Conservation (phyloP, 495 filamentous ascomycete genomes). For the Lasiosphaeris hirsuta region DNA sequence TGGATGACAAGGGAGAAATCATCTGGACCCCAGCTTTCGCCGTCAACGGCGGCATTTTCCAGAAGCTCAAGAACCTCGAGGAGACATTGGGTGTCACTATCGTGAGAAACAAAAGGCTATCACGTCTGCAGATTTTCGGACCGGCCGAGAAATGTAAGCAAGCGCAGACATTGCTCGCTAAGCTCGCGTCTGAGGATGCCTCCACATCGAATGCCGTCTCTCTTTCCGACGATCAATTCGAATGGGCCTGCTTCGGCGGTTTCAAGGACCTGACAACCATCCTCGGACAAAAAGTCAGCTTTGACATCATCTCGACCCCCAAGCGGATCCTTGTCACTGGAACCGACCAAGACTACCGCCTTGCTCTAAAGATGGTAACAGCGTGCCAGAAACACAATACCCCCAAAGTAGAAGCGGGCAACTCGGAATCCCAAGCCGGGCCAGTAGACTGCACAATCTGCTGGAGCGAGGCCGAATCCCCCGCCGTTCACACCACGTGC, state of each 20-base stretch:
- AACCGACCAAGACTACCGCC: slow-evolving; percentile 19
- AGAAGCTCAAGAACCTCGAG: slow-evolving; percentile 19
- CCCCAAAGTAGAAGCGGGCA: neutral
- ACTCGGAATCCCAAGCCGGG: neutral
- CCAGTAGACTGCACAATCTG: slow-evolving; percentile 38
- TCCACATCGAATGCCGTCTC: slow-evolving; percentile 25
- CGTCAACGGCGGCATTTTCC: slow-evolving; percentile 13
- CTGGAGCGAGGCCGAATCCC: slow-evolving; percentile 37
- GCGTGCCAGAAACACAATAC: neutral
- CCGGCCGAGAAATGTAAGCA: slow-evolving; percentile 9
- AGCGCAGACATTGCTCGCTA: slow-evolving; percentile 6
- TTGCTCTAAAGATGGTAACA: slow-evolving; percentile 11
- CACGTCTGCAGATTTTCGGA: slow-evolving; percentile 31
- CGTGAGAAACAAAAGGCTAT: slow-evolving; percentile 27
- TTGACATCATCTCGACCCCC: slow-evolving; percentile 31
- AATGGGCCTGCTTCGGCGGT: slow-evolving; percentile 40
- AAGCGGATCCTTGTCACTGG: slow-evolving; percentile 32
- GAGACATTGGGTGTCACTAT: slow-evolving; percentile 27
- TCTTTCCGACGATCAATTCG: slow-evolving; percentile 23
- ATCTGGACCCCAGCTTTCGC: slow-evolving; percentile 31
- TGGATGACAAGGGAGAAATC: slow-evolving; percentile 8
- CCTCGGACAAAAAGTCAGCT: slow-evolving; percentile 32
- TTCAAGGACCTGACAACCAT: slow-evolving; percentile 30
- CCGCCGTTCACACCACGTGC: slow-evolving; percentile 35
- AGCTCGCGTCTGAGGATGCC: slow-evolving; percentile 22